Base-by-base conservation (phyloP, 2,329 filamentous ascomycete species). In the Diaporthe ilicicola region DNA sequence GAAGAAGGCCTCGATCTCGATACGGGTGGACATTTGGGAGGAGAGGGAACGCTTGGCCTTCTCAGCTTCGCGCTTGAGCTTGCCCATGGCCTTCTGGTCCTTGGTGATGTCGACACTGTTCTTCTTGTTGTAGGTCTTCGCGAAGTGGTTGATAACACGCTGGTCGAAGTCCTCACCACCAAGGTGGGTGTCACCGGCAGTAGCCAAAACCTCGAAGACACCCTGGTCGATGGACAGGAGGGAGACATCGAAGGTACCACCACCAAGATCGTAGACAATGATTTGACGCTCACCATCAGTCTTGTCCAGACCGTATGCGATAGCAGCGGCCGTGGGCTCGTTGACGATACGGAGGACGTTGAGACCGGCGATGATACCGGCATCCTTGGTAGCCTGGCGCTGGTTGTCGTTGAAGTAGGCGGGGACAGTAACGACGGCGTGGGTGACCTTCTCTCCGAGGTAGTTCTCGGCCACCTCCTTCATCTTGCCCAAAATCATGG, bases 141-240 rank as follows among this genome's bases (percentile, higher is more conserved):
- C 92, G 82, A 98, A 94, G 91, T 95, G 89, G 89, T 93, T 94
- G 87, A 98, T 97, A 83, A 98, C 89, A 82, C 95, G 92, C 90
- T 98, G 94, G 84, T 98, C 95, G 83, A 98, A 98, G 87, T 98
- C 95, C 85, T 98, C 95, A 91, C 95, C 95, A 92, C 95, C 95
- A 77, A 98, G 90, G 84, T 97, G 95, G 78, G 95, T 97, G 83
- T 98, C 95, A 94, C 95, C 94, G 81, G 94, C 94, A 78, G 94
- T 97, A 83, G 95, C 93, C 84, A 95, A 85, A 77, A 98, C 95
- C 88, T 97, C 94, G 81, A 98, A 97, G 77, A 97, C 93, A 82
- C 95, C 95, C 81, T 94, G 88, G 78, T 97, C 94, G 75, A 97
- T 96, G 72, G 93, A 96, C 70, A 97, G 90, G 75, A 97, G 93